Conservation (phyloP, 2,329 filamentous ascomycete genomes). For the Penicillium vulpinum region DNA sequence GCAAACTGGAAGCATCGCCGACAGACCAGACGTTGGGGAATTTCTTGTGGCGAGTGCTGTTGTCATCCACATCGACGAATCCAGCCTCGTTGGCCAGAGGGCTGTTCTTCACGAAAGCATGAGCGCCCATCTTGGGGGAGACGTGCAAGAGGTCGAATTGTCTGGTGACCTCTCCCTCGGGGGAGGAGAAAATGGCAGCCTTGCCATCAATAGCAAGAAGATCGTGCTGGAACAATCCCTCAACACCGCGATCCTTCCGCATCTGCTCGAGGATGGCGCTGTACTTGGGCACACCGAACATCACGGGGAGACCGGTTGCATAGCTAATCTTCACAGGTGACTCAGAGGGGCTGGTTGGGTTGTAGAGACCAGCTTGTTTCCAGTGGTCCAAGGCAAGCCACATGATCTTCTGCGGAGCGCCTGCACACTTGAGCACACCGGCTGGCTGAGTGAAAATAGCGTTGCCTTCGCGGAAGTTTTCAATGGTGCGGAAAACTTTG, state of each 20-base stretch:
- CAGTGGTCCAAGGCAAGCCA: constrained; percentile 63
- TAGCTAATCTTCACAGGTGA: constrained; percentile 56
- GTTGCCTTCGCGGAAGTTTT: constrained; percentile 50
- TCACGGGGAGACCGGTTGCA: constrained; percentile 56
- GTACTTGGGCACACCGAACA: constrained; percentile 65
- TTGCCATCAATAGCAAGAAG: constrained; percentile 56
- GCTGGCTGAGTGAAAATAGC: constrained; percentile 63
- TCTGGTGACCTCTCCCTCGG: constrained; percentile 48
- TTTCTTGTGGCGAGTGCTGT: constrained; percentile 55
- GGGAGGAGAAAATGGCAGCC: constrained; percentile 52
- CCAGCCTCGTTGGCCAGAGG: constrained; percentile 56
- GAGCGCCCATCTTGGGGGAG: constrained; percentile 60
- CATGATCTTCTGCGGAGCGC: constrained; percentile 63
- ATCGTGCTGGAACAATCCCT: constrained; percentile 61
- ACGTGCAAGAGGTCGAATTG: constrained; percentile 59
- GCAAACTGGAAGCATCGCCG: constrained; percentile 60
- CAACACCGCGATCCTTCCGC: constrained; percentile 56
- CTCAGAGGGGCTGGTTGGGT: constrained; percentile 37
- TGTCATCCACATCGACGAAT: constrained; percentile 59
- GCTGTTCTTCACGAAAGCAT: constrained; percentile 56
- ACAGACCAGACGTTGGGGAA: constrained; percentile 60
- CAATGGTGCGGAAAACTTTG: constrained; percentile 54
- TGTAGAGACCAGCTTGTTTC: constrained; percentile 56
- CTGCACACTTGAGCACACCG: constrained; percentile 61
- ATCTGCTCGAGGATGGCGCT: constrained; percentile 55